phyloP scores from a whole-genome alignment of 2,329 filamentous ascomycete species.

The Aspergillus sp. region DNA sequence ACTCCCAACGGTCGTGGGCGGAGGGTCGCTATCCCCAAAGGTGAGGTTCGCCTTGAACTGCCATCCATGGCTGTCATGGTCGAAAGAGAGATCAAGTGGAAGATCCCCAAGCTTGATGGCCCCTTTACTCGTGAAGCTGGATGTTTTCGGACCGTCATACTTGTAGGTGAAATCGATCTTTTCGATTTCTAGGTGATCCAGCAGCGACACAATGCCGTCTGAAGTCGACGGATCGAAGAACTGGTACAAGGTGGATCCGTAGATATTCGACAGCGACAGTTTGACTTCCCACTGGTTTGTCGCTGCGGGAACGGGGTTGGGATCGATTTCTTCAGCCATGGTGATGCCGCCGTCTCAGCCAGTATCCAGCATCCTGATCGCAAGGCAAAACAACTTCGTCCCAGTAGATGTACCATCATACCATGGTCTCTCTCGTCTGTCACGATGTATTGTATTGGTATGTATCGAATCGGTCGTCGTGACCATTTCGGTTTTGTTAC shows the following conservation, averaged over 20 bases:
- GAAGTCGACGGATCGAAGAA: background rate
- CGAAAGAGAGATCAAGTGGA: background rate
- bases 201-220: background rate
- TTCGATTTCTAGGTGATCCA: background rate
- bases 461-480: no score
- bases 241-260: background rate
- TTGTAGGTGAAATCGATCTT: slow-evolving; percentile 1
- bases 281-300: background rate
- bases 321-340: no score
- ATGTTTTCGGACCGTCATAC: background rate
- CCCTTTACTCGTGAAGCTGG: background rate
- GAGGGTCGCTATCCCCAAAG: background rate
- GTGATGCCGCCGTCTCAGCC: no score
- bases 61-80: background rate
- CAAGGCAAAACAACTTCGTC: no score
- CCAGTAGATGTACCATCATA: no score
- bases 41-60: background rate
- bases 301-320: no score
- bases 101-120: background rate
- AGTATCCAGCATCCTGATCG: no score
- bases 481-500: no score
- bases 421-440: no score
- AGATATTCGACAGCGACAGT: background rate
- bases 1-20: background rate
- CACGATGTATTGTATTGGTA: no score